Evolutionary conservation across 768 basidiomycete species (phyloP).

Genomic region (Kwoniella dendrophila): DNA sequence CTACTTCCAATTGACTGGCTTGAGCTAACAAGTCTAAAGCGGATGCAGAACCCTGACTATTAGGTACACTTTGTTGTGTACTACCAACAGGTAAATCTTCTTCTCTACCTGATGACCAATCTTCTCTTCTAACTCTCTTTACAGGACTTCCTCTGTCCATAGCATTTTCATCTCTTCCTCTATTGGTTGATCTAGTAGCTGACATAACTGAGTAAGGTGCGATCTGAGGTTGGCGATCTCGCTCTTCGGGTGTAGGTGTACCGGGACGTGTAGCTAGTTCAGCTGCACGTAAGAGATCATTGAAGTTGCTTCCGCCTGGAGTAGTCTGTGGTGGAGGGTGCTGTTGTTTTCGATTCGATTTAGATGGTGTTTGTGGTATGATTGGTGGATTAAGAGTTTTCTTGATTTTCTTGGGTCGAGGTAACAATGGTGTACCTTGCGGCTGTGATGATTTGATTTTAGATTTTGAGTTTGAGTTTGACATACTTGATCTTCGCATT

Average conservation of each 20-base stretch:
- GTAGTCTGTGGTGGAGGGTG: constrained; percentile 33
- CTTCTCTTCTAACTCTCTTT: constrained; percentile 25
- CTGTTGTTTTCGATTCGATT: constrained; percentile 9
- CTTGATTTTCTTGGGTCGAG: constrained; percentile 29
- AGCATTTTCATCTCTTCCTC: constrained; percentile 24
- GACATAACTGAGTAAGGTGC: constrained; percentile 40
- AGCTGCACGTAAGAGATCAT: constrained; percentile 48
- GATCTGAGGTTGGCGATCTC: constrained; percentile 7
- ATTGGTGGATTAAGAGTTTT: constrained; percentile 23
- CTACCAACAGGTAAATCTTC: background rate
- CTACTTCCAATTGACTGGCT: constrained; percentile 42
- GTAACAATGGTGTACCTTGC: constrained; percentile 26
- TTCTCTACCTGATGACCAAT: constrained; percentile 11
- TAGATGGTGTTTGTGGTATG: constrained; percentile 32
- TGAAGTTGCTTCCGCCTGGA: constrained; percentile 49
- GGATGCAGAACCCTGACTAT: constrained; percentile 21
- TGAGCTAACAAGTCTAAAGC: constrained; percentile 44
- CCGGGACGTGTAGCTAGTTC: constrained; percentile 43
- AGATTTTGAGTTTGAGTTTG: constrained; percentile 24
- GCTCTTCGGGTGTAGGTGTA: constrained; percentile 31
- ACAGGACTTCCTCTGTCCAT: constrained; percentile 26
- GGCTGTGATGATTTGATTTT: constrained; percentile 8
- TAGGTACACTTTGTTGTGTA: constrained; percentile 5
- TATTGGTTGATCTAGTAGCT: constrained; percentile 37
- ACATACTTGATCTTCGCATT: constrained; percentile 22